phyloP scores from a whole-genome alignment of 1,139 yeast genomes.

The Suhomyces bokatorum region DNA sequence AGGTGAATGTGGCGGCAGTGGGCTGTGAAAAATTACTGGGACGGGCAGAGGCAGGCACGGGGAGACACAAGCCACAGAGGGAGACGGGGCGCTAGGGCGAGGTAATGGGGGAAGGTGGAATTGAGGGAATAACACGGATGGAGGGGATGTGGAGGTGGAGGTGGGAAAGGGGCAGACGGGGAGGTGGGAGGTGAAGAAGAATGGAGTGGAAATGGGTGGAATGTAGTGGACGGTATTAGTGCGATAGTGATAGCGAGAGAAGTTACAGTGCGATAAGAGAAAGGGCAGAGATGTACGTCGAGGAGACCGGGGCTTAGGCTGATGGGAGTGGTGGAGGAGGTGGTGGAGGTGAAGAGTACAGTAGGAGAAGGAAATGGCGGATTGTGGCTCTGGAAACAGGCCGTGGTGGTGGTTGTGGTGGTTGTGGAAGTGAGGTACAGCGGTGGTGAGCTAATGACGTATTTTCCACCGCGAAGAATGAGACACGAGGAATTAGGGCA shows the following conservation, averaged over 20 bases:
- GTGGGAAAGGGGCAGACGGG: neutral
- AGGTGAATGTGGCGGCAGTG: conserved; percentile 1
- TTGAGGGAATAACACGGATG: too few relatives aligned
- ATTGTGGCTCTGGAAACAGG: too few relatives aligned
- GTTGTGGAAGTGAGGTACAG: neutral
- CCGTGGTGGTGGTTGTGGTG: neutral
- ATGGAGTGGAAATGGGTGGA: too few relatives aligned
- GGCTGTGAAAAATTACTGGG: conserved; percentile 1
- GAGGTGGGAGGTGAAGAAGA: too few relatives aligned
- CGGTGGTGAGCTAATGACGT: too few relatives aligned
- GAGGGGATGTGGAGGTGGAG: neutral
- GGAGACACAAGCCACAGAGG: neutral
- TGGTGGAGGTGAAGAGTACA: neutral
- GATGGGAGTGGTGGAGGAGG: neutral
- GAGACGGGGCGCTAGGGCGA: too few relatives aligned
- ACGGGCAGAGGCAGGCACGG: neutral
- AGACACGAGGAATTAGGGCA: too few relatives aligned
- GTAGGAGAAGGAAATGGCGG: too few relatives aligned
- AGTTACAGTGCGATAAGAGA: neutral
- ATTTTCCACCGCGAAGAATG: too few relatives aligned
- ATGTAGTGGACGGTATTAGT: too few relatives aligned
- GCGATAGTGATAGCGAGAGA: neutral
- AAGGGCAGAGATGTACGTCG: neutral
- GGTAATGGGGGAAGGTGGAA: too few relatives aligned
- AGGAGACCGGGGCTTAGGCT: neutral